Evolutionary conservation across 805 yeast species (phyloP), one percentile per base, ranked within the genome.

Genomic region (Metschnikowia picachoensis): DNA sequence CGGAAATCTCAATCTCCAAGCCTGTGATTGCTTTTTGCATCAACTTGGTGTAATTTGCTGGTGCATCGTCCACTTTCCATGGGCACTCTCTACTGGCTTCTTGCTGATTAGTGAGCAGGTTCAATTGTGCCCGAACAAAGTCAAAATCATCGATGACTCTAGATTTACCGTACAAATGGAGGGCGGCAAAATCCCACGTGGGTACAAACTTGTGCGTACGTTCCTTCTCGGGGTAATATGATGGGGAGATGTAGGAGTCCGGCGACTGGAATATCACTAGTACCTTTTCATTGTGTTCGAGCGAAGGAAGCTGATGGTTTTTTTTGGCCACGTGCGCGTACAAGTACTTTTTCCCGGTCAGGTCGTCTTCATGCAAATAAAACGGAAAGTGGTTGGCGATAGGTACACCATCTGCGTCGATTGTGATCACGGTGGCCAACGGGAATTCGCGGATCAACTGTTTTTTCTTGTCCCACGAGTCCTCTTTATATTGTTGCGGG

Each of bases 121-220:
- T 65, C 36, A 82, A 57, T 53, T 77, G 81, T 0, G 60, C 47
- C 35, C 73, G 53, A 9, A 81, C 68, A 66, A 75, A 78, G 14
- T 67, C 74, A 20, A 60, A 57, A 41, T 74, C 76, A 42, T 76
- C 79, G 16, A 70, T 60, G 13, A 78, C 58, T 25, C 49, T 65
- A 9, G 83, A 72, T 28, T 60, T 72, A 3, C 87, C 87, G 46
- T 75, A 66, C 36, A 76, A 66, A 56, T 83, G 86, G 30, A 77
- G 80, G 4, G 77, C 63, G 2, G 77, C 79, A 61, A 75, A 82
- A 59, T 79, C 82, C 87, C 87, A 83, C 1, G 87, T 82, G 14
- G 87, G 86, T n/a, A 82, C 87, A 35, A 70, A 72, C 57, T 80
- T 82, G 50, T 79, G 83, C 30, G 83, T 77, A 39, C 69, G 70